These are phyloP conservation scores for Ophiostoma sp. DNA, from an alignment of 2,329 filamentous ascomycete species.

Conservation along the genomic window DNA sequence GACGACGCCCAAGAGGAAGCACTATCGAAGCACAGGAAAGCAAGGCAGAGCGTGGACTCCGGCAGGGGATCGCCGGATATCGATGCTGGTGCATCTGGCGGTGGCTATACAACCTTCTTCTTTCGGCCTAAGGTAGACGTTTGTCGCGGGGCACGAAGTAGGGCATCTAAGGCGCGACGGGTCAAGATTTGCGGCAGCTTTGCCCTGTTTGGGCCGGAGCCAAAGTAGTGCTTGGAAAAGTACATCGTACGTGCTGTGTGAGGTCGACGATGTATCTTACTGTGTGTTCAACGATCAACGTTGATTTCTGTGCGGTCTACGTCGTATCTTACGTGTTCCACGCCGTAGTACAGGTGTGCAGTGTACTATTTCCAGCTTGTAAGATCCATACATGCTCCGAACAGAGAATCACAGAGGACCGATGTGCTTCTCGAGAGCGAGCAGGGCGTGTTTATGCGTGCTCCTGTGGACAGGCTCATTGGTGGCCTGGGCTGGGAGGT, in stretches of 20 bases:
- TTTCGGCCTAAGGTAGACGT: slow-evolving; percentile 14
- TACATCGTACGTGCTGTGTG: too few relatives aligned
- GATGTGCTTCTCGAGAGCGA: not conserved
- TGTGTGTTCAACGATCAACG: not conserved
- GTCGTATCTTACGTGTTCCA: too few relatives aligned
- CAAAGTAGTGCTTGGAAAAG: not conserved
- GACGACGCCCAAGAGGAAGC: not conserved
- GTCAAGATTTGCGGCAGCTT: not conserved
- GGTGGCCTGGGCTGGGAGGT: not conserved
- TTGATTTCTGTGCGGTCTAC: too few relatives aligned
- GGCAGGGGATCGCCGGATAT: slow-evolving; percentile 16
- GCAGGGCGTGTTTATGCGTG: not conserved
- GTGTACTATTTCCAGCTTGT: too few relatives aligned
- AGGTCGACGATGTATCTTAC: too few relatives aligned
- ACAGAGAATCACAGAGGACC: too few relatives aligned
- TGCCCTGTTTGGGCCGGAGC: not conserved
- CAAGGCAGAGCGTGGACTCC: slow-evolving; percentile 5
- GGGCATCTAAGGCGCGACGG: not conserved
- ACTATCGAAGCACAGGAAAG: not conserved
- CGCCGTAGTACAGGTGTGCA: too few relatives aligned
- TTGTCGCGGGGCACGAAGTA: slow-evolving; percentile 2
- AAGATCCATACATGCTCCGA: too few relatives aligned
- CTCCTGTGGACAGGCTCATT: not conserved
- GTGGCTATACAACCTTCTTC: slow-evolving; percentile 18
- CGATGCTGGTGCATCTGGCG: not conserved